Evolutionary conservation across 2,329 filamentous ascomycete genomes (phyloP), one percentile per base, ranked within the genome.

Genomic region (Sporothrix phasma): DNA sequence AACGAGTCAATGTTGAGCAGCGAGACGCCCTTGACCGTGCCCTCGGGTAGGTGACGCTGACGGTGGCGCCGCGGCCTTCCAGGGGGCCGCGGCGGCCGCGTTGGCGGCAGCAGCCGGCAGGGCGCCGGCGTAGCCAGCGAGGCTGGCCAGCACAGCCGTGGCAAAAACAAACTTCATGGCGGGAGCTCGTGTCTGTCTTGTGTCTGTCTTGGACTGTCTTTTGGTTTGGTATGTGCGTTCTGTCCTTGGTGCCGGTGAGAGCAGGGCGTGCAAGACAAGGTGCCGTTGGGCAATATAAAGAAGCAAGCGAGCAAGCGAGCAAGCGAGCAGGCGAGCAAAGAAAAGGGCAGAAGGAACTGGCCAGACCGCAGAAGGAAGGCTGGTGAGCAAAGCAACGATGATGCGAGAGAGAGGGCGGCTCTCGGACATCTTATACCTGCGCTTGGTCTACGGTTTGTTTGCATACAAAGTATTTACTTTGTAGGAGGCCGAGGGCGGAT

Each of bases 1-100:
- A 90, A 92, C 29, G 79, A 83, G 64, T 93, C 89, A 22, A 90
- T 79, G 29, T 75, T 74, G 2, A n/a, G 19, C 3, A 54, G 13
- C 0, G 63, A 58, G 2, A 60, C 10, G 13, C 67, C 67, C 0
- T 29, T 63, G 2, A 66, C 65, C 3, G 59, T 43, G 43, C 64
- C 67, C 17, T 67, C 66, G 10, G 65, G 31, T 68, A 68, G 0
- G n/a, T 37, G 5, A 68, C 66, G 7, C n/a, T 62, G 15, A 64
- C 56, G 1, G 37, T 5, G 11, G 29, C n/a, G 5, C 56, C 49
- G 26, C 63, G 63, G 13, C 34, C 49, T 19, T 62, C 56, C 7
- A 65, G 34, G 34, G 34, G 4, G 8, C 34, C 10, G 15, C 10
- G 10, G 34, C 10, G 34, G 15, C 34, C n/a, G 29, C 29, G 43